Conservation (phyloP, 2,329 filamentous ascomycete species). For the Fusarium sp. region DNA sequence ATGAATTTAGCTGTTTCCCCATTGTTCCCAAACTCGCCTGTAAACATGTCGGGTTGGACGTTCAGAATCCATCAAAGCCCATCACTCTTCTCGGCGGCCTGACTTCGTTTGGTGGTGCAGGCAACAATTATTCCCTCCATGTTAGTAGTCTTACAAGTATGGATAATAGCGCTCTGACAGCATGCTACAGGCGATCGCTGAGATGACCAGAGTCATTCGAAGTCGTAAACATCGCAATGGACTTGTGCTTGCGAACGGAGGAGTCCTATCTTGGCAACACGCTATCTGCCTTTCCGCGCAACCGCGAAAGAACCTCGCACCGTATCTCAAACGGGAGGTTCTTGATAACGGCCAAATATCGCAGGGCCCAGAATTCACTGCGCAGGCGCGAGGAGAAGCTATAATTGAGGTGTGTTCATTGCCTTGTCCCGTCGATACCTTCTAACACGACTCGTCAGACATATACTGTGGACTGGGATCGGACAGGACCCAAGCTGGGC, state of each 20-base stretch:
- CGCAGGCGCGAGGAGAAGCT: conserved; percentile 42
- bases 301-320: conserved; percentile 47
- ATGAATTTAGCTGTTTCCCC: conserved; percentile 71
- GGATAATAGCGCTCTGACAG: rapidly evolving
- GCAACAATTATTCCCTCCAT: conserved; percentile 80
- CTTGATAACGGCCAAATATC: conserved; percentile 7
- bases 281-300: conserved; percentile 68
- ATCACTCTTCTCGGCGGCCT: conserved; percentile 74
- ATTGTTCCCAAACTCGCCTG: conserved; percentile 77
- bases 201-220: conserved; percentile 68
- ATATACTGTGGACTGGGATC: conserved; percentile 51
- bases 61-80: conserved; percentile 60
- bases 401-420: conserved; percentile 42
- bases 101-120: conserved; percentile 77
- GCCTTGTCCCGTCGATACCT: rapidly evolving
- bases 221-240: conserved; percentile 61
- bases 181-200: conserved; percentile 57
- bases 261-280: conserved; percentile 74
- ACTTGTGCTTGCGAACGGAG: conserved; percentile 74
- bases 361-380: conserved; percentile 31
- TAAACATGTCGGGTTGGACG: conserved; percentile 67
- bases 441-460: conserved; percentile 36
- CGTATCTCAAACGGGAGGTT: conserved; percentile 22
- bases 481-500: conserved; percentile 34
- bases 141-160: conserved; percentile 51